phyloP scores from a whole-genome alignment of 106 monocot species.

The Acorus calamus region DNA sequence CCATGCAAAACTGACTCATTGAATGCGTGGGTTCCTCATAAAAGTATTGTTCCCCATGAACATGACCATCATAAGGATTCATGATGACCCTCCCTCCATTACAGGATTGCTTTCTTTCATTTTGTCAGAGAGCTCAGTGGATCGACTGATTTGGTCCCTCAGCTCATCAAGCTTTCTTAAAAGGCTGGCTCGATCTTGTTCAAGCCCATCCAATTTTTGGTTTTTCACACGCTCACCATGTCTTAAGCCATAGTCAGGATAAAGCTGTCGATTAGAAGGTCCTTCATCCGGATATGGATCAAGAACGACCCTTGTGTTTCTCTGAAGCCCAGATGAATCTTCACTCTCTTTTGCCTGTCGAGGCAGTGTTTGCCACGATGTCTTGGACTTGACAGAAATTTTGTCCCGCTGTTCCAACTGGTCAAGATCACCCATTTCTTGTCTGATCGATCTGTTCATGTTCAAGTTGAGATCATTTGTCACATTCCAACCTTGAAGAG shows the following conservation, averaged over 20 bases:
- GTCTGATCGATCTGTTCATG: neutral
- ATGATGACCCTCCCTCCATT: constrained; percentile 5
- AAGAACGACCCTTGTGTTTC: constrained; percentile 2
- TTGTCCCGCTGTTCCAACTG: constrained; percentile 14
- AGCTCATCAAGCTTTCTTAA: constrained; percentile 85
- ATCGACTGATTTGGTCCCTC: constrained; percentile 61
- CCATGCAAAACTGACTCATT: constrained; percentile 10
- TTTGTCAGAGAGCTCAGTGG: constrained; percentile 45
- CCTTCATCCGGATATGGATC: constrained; percentile 42
- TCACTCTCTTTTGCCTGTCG: constrained; percentile 13
- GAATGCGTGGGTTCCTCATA: constrained; percentile 17
- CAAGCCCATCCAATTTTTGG: constrained; percentile 18
- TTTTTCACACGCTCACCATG: constrained; percentile 5
- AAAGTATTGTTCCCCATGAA: constrained; percentile 19
- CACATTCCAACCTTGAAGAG: neutral
- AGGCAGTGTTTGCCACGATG: constrained; percentile 5
- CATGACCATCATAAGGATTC: constrained; percentile 14
- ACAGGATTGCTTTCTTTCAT: constrained; percentile 21
- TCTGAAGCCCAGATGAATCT: neutral
- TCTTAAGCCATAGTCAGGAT: neutral
- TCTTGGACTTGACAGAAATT: neutral
- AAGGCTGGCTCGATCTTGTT: constrained; percentile 61
- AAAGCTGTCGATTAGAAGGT: constrained; percentile 29
- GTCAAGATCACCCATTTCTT: constrained; percentile 11
- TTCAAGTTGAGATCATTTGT: too few species aligned